Percentiles rank a stretch among this genome's conserved stretches.
phyloP scores from a whole-genome alignment of 2,329 filamentous ascomycete species.

The Cladophialophora chaetospira region DNA sequence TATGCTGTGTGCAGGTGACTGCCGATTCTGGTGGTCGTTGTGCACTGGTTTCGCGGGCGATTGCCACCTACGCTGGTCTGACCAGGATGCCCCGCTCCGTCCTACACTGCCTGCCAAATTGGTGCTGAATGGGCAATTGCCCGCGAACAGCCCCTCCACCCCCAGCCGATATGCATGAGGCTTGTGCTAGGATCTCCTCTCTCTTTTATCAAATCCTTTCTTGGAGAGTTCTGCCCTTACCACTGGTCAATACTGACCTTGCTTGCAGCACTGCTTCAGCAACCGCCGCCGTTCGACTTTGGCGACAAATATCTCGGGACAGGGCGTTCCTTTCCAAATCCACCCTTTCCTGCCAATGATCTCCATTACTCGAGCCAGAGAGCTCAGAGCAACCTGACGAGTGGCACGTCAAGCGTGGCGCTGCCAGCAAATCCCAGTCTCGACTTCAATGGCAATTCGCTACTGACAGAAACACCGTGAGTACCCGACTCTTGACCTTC shows the following conservation, averaged over 20 bases:
- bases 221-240: slow-evolving; percentile 24
- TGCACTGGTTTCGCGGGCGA: slow-evolving; percentile 17
- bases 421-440: slow-evolving; percentile 26
- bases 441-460: slow-evolving; percentile 26
- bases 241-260: slow-evolving; percentile 32
- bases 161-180: slow-evolving; percentile 26
- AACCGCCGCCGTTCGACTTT: slow-evolving; percentile 42
- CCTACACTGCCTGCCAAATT: slow-evolving; percentile 28
- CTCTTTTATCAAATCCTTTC: slow-evolving; percentile 30
- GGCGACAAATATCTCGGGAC: slow-evolving; percentile 44
- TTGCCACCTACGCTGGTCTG: slow-evolving; percentile 25
- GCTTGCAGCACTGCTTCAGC: slow-evolving; percentile 41
- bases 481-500: slow-evolving; percentile 21
- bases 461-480: slow-evolving; percentile 29
- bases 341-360: slow-evolving; percentile 34
- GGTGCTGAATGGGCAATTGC: slow-evolving; percentile 27
- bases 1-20: slow-evolving; percentile 24
- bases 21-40: slow-evolving; percentile 14
- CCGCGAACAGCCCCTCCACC: slow-evolving; percentile 21
- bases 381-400: slow-evolving; percentile 22
- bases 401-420: slow-evolving; percentile 22
- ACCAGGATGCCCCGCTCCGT: slow-evolving; percentile 32
- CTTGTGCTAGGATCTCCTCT: slow-evolving; percentile 29
- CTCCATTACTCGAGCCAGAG: slow-evolving; percentile 23
- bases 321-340: slow-evolving; percentile 40